Percentiles rank a stretch among this genome's conserved stretches.
Conservation (phyloP, 2,329 filamentous ascomycete genomes). For the Pseudogymnoascus sp. region DNA sequence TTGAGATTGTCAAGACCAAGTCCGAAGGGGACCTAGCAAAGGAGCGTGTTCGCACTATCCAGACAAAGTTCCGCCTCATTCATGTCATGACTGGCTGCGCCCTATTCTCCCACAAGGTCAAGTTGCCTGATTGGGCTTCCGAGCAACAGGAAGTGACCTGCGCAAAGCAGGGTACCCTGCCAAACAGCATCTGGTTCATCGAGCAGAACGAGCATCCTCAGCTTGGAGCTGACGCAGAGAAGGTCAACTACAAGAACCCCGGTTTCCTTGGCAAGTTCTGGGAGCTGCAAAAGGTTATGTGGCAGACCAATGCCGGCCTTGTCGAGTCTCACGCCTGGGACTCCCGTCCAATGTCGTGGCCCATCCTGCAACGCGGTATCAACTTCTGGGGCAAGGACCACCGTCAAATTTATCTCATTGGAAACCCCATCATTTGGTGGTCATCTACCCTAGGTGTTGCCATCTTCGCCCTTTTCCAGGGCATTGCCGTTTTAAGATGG, state of each 20-base stretch:
- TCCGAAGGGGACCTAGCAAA: slow-evolving; percentile 74
- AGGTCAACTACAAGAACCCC: slow-evolving; percentile 90
- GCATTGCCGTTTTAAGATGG: slow-evolving; percentile 80
- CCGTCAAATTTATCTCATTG: slow-evolving; percentile 92
- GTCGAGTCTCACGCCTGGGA: slow-evolving; percentile 98
- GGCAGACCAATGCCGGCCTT: slow-evolving; percentile 93
- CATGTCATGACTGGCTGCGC: slow-evolving; percentile 96
- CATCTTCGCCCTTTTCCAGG: slow-evolving; percentile 79
- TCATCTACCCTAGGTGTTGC: slow-evolving; percentile 70
- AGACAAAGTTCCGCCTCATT: slow-evolving; percentile 92
- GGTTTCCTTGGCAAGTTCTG: slow-evolving; percentile 97
- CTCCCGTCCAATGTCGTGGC: slow-evolving; percentile 89
- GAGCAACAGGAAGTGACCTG: slow-evolving; percentile 99
- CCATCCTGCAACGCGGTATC: slow-evolving; percentile 84
- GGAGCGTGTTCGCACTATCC: slow-evolving; percentile 80
- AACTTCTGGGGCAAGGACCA: slow-evolving; percentile 98
- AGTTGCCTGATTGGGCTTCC: slow-evolving; percentile 94
- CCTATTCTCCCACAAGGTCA: slow-evolving; percentile 97
- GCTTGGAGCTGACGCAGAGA: slow-evolving; percentile 70
- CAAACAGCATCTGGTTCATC: slow-evolving; percentile 96
- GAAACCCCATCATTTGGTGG: slow-evolving; percentile 95
- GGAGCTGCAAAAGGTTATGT: slow-evolving; percentile 97
- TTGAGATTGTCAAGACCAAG: slow-evolving; percentile 89
- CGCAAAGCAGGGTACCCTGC: slow-evolving; percentile 79
- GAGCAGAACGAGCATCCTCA: slow-evolving; percentile 82